Percentiles rank a stretch among this genome's conserved stretches.
Evolutionary conservation across 2,329 filamentous ascomycete genomes (phyloP).

Genomic region (Dichotomopilus funicola): DNA sequence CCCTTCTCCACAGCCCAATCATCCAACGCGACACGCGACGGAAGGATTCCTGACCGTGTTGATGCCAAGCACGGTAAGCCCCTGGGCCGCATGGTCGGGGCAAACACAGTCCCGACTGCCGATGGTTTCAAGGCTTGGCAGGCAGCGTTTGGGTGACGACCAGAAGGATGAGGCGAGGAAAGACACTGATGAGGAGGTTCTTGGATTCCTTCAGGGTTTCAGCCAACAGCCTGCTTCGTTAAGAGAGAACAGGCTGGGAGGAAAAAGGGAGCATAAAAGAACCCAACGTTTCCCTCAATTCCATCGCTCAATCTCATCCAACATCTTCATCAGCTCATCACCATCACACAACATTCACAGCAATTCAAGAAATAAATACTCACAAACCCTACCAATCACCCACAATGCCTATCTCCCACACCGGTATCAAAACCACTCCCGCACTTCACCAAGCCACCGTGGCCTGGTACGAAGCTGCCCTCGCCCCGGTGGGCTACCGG

Average conservation of each 20-base stretch:
- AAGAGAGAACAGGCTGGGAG: too few relatives aligned
- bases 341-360: background rate
- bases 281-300: too few relatives aligned
- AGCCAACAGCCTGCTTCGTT: too few relatives aligned
- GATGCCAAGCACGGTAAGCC: background rate
- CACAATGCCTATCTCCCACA: conserved; percentile 34
- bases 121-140: background rate
- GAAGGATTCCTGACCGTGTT: background rate
- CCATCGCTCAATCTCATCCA: background rate
- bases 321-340: background rate
- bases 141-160: too few relatives aligned
- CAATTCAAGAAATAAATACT: background rate
- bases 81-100: background rate
- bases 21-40: conserved; percentile 9
- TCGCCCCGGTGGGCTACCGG: conserved; percentile 33
- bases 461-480: conserved; percentile 31
- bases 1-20: background rate
- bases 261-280: too few relatives aligned
- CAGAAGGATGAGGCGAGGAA: too few relatives aligned
- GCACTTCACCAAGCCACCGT: conserved; percentile 27
- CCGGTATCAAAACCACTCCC: conserved; percentile 27
- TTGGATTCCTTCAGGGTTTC: too few relatives aligned
- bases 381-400: background rate
- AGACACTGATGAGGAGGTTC: too few relatives aligned
- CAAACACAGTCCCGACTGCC: background rate